Conservation (phyloP, 2,329 filamentous ascomycete species). For the Sphaerulina musiva region DNA sequence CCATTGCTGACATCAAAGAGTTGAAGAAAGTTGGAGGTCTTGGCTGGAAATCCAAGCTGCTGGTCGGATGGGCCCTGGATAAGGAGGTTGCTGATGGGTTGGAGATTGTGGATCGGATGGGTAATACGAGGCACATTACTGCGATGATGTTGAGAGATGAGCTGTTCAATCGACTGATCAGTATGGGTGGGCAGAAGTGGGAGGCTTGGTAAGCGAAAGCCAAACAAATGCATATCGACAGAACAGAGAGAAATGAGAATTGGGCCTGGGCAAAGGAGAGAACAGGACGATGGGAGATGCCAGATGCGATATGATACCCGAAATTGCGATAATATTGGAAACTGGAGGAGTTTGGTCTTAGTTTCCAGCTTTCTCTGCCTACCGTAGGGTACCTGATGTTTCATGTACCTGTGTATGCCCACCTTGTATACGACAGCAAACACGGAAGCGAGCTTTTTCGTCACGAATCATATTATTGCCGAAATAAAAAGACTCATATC, state of each 20-base stretch:
- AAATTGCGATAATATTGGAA: not conserved
- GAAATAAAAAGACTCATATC: too few species aligned
- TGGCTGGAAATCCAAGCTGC: slow-evolving; percentile 77
- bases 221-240: slow-evolving; percentile 9
- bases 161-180: slow-evolving; percentile 70
- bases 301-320: slow-evolving; percentile 3
- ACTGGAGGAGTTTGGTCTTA: too few species aligned
- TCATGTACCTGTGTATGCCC: too few species aligned
- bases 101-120: slow-evolving; percentile 55
- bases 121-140: slow-evolving; percentile 57
- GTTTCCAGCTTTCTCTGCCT: too few species aligned
- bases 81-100: slow-evolving; percentile 70
- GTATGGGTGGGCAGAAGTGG: slow-evolving; percentile 78
- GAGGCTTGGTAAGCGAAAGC: slow-evolving; percentile 55
- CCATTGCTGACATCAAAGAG: slow-evolving; percentile 64
- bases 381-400: too few species aligned
- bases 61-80: slow-evolving; percentile 72
- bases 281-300: not conserved
- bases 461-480: too few species aligned
- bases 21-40: slow-evolving; percentile 73
- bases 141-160: slow-evolving; percentile 68
- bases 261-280: not conserved
- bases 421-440: too few species aligned
- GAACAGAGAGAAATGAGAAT: not conserved
- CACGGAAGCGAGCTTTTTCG: too few species aligned